Evolutionary conservation across 306 rosid species (phyloP).

Genomic region (Casuarina equisetifolia): DNA sequence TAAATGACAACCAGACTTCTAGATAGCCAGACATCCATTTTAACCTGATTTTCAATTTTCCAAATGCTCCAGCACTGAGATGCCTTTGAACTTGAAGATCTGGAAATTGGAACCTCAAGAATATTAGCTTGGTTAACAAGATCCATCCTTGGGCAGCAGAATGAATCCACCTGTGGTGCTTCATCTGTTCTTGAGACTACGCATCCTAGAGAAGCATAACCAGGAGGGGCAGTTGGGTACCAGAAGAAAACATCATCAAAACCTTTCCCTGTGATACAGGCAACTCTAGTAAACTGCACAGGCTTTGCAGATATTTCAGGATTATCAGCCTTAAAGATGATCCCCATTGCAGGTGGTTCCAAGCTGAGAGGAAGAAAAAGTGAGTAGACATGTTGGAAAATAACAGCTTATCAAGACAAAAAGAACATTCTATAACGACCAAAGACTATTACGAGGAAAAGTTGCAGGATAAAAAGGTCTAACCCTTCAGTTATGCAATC

Average conservation of each 20-base stretch:
- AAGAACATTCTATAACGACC: conserved; percentile 4
- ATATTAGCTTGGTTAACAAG: conserved; percentile 87
- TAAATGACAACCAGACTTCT: background rate
- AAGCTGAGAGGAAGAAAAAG: conserved; percentile 57
- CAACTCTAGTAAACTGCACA: conserved; percentile 89
- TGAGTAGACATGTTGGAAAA: conserved; percentile 26
- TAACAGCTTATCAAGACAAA: conserved; percentile 7
- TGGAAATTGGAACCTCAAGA: conserved; percentile 80
- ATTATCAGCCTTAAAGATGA: conserved; percentile 77
- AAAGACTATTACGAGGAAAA: conserved; percentile 13
- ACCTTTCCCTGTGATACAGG: conserved; percentile 77
- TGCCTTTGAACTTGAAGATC: conserved; percentile 72
- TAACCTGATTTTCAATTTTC: conserved; percentile 94
- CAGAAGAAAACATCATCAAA: conserved; percentile 89
- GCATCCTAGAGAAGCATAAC: conserved; percentile 97
- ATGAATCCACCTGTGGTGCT: conserved; percentile 59
- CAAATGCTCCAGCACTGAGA: conserved; percentile 97
- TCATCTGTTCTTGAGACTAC: conserved; percentile 76
- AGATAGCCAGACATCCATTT: conserved; percentile 22
- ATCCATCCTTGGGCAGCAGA: conserved; percentile 99
- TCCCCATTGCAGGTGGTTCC: conserved; percentile 94
- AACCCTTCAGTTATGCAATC: conserved; percentile 98
- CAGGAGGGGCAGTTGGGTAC: conserved; percentile 97
- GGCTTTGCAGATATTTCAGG: conserved; percentile 87
- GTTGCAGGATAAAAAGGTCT: conserved; percentile 32